Conservation (phyloP, 2,329 filamentous ascomycete genomes). For the Ceratocystis colombiana region DNA sequence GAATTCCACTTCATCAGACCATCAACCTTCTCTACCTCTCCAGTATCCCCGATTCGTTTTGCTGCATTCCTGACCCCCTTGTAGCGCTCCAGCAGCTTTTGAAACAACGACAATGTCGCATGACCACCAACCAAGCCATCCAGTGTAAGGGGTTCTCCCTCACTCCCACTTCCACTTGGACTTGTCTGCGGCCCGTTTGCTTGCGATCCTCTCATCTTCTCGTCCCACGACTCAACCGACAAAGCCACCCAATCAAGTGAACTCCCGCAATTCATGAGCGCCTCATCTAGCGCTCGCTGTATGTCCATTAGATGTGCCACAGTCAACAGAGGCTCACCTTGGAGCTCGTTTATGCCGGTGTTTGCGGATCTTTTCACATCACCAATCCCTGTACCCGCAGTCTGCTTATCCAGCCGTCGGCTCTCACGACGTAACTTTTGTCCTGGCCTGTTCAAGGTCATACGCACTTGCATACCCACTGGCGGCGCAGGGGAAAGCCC, state of each 20-base stretch:
- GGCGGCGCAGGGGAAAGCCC: background rate
- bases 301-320: background rate
- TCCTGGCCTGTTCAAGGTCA: background rate
- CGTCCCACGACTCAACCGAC: background rate
- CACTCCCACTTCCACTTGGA: background rate
- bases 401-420: background rate
- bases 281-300: conserved; percentile 10
- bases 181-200: background rate
- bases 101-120: conserved; percentile 10
- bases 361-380: background rate
- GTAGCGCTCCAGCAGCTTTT: background rate
- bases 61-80: background rate
- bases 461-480: background rate
- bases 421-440: background rate
- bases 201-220: background rate
- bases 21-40: background rate
- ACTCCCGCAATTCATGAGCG: background rate
- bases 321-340: background rate
- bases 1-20: conserved; percentile 6
- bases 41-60: background rate
- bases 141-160: background rate
- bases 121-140: background rate
- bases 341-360: background rate
- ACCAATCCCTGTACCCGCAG: background rate
- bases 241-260: background rate